These are phyloP conservation scores for Kappamyces sp. DNA, from an alignment of 192 early-diverging fungal genomes.

Conservation along the genomic window DNA sequence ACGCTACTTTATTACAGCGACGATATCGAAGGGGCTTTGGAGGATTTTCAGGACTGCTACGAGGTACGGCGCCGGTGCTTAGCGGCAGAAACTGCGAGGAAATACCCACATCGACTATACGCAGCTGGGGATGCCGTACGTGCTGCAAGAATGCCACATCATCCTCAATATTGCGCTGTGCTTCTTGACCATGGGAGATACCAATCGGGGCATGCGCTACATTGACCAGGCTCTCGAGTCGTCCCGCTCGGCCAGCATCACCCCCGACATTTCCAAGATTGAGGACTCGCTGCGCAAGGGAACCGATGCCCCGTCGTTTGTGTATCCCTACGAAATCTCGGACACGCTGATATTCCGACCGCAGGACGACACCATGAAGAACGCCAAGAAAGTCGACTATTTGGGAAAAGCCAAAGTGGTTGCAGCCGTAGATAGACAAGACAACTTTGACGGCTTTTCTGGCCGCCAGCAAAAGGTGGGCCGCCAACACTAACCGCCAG, in stretches of 20 bases:
- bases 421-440: conserved; percentile 59
- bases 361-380: conserved; percentile 76
- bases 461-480: conserved; percentile 39
- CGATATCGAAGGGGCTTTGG: conserved; percentile 62
- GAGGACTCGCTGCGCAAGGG: conserved; percentile 38
- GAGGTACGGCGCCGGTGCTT: conserved; percentile 30
- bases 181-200: conserved; percentile 65
- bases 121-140: conserved; percentile 86
- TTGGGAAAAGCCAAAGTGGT: conserved; percentile 78
- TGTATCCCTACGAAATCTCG: conserved; percentile 53
- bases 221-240: conserved; percentile 53
- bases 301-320: conserved; percentile 24
- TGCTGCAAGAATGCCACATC: conserved; percentile 84
- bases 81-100: conserved; percentile 38
- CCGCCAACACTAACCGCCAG: not conserved
- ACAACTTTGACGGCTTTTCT: conserved; percentile 60
- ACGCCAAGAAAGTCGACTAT: conserved; percentile 70
- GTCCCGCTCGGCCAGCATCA: conserved; percentile 8
- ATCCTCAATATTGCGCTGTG: conserved; percentile 89
- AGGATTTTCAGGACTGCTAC: conserved; percentile 76
- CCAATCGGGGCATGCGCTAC: conserved; percentile 63
- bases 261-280: conserved; percentile 27
- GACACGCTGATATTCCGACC: conserved; percentile 76
- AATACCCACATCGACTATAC: conserved; percentile 90
- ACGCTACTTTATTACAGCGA: conserved; percentile 70